Conservation (phyloP, 2,329 filamentous ascomycete species). For the Phaeosphaeriaceae sp. region DNA sequence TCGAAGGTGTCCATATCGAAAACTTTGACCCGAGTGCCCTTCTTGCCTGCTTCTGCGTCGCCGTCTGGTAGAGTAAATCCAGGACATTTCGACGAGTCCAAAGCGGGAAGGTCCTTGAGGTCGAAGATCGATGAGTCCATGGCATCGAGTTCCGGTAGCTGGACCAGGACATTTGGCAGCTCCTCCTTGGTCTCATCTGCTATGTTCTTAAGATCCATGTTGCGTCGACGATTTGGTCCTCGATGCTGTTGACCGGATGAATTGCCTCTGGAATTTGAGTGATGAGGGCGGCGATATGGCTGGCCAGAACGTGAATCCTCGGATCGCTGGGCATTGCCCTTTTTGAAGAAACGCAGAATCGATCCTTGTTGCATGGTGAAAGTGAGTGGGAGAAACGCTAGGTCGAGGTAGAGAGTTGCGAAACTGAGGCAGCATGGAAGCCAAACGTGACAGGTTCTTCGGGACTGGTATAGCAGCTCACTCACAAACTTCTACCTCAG, state of each 20-base stretch:
- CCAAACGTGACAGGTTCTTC: background rate
- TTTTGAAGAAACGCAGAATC: constrained; percentile 29
- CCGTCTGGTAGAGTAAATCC: constrained; percentile 18
- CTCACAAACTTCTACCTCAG: no score
- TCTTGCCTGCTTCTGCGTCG: constrained; percentile 23
- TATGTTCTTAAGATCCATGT: constrained; percentile 29
- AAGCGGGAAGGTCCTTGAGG: constrained; percentile 20
- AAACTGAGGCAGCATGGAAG: background rate
- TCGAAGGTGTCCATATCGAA: constrained; percentile 45
- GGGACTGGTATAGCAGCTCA: background rate
- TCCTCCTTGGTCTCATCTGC: constrained; percentile 35
- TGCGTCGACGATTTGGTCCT: constrained; percentile 27
- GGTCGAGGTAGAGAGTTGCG: no score
- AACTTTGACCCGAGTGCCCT: constrained; percentile 38
- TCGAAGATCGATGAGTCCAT: constrained; percentile 25
- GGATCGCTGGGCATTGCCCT: constrained; percentile 11
- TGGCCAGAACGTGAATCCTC: constrained; percentile 21
- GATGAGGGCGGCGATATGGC: constrained; percentile 21
- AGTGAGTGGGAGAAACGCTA: background rate
- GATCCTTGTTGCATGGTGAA: constrained; percentile 31
- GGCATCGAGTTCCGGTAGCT: constrained; percentile 25
- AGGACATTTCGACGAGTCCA: constrained; percentile 32
- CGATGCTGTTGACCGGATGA: constrained; percentile 17
- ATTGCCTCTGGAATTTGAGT: constrained; percentile 8
- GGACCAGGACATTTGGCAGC: constrained; percentile 29